These are phyloP conservation scores for Kwoniella europaea DNA, from an alignment of 768 basidiomycete species.

Conservation along the genomic window DNA sequence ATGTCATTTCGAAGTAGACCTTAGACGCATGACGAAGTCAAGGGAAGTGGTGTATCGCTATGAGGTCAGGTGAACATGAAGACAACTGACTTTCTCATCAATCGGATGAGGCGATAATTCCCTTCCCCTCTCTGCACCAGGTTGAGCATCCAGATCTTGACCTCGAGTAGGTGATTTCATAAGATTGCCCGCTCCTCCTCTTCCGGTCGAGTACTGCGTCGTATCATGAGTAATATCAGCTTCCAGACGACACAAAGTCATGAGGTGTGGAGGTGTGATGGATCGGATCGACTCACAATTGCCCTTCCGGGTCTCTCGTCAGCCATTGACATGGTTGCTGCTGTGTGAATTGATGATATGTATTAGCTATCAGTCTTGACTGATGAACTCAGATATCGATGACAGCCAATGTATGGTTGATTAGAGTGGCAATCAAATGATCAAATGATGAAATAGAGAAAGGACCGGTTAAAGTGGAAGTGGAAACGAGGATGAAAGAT, in stretches of 20 bases:
- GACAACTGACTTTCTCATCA: constrained; percentile 34
- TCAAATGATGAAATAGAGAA: neutral
- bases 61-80: too few species aligned
- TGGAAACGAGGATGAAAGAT: neutral
- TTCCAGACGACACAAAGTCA: neutral
- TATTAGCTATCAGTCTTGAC: neutral
- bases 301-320: constrained; percentile 31
- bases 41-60: too few species aligned
- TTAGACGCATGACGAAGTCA: too few species aligned
- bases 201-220: constrained; percentile 47
- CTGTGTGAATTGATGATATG: neutral
- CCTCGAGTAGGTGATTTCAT: constrained; percentile 49
- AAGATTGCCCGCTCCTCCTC: constrained; percentile 55
- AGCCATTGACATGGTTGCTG: constrained; percentile 27
- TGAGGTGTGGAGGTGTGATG: neutral
- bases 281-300: constrained; percentile 35
- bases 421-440: neutral
- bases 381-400: neutral
- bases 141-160: constrained; percentile 39
- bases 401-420: neutral
- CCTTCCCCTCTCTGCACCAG: constrained; percentile 48
- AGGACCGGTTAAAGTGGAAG: neutral
- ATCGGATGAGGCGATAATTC: constrained; percentile 38
- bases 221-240: neutral
- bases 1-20: too few species aligned